Conservation (phyloP, 2,329 filamentous ascomycete genomes). For the Cordyceps tenuipes region DNA sequence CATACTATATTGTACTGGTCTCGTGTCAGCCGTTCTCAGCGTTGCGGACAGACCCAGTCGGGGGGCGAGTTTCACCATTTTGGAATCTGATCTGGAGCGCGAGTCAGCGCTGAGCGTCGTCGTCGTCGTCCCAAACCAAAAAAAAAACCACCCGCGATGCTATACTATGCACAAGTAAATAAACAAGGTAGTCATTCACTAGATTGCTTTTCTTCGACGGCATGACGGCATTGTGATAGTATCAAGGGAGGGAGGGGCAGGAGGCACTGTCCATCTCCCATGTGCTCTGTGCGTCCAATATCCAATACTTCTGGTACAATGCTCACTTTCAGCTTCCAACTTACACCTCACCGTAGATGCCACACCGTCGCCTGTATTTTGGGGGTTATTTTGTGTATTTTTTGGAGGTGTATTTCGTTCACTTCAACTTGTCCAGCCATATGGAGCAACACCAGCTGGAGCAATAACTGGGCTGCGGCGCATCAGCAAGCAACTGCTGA, state of each 20-base stretch:
- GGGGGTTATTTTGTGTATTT: not conserved
- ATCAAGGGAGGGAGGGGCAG: not conserved
- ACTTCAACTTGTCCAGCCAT: not conserved
- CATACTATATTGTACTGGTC: not conserved
- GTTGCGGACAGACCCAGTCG: not conserved
- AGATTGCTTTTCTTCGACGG: not conserved
- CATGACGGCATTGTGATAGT: not conserved
- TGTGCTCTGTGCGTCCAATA: not conserved
- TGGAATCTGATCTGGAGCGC: not conserved
- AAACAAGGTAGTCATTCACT: not conserved
- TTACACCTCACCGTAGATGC: not conserved
- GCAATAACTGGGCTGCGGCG: not conserved
- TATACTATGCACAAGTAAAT: too few species aligned
- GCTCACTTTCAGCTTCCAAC: not conserved
- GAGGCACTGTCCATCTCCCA: constrained; percentile 3
- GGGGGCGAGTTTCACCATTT: constrained; percentile 1
- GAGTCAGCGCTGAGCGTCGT: not conserved
- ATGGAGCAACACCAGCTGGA: not conserved
- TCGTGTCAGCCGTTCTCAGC: not conserved
- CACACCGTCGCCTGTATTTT: not conserved
- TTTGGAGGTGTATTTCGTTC: not conserved
- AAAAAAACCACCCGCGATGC: not conserved
- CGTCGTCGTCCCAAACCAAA: not conserved
- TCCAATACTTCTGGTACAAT: not conserved
- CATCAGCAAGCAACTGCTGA: not conserved